These are phyloP conservation scores for Begonia masoniana DNA, from an alignment of 306 rosid genomes.

Conservation along the genomic window DNA sequence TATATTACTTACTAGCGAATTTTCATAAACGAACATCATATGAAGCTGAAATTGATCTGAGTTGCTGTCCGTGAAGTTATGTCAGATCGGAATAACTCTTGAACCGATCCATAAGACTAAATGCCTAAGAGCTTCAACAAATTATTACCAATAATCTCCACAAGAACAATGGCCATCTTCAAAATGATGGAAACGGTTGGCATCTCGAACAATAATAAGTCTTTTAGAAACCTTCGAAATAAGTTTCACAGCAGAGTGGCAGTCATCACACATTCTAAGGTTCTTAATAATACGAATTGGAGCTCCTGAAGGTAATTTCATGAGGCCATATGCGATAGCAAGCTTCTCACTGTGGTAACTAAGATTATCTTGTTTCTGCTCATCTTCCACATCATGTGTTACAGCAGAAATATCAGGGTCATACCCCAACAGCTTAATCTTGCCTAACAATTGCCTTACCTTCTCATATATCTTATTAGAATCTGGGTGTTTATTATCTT, in stretches of 20 bases:
- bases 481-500: constrained; percentile 14
- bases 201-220: constrained; percentile 18
- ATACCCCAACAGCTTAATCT: constrained; percentile 10
- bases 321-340: constrained; percentile 20
- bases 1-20: neutral
- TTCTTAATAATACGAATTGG: constrained; percentile 18
- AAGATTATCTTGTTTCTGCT: constrained; percentile 8
- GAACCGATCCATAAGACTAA: too few species aligned
- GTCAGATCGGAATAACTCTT: too few species aligned
- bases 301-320: constrained; percentile 15
- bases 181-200: constrained; percentile 20
- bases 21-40: too few species aligned
- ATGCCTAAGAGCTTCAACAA: neutral
- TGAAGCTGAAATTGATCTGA: too few species aligned
- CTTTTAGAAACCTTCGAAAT: constrained; percentile 13
- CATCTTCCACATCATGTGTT: constrained; percentile 11
- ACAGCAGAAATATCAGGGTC: constrained; percentile 14
- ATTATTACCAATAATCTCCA: constrained; percentile 17
- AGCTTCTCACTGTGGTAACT: constrained; percentile 25
- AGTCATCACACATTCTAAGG: constrained; percentile 22
- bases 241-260: constrained; percentile 20
- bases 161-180: constrained; percentile 17
- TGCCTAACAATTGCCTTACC: constrained; percentile 5
- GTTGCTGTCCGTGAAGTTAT: too few species aligned
- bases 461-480: constrained; percentile 5